Base-by-base conservation (phyloP, 2,329 filamentous ascomycete species). In the Cephalotrichum gorgonifer region DNA sequence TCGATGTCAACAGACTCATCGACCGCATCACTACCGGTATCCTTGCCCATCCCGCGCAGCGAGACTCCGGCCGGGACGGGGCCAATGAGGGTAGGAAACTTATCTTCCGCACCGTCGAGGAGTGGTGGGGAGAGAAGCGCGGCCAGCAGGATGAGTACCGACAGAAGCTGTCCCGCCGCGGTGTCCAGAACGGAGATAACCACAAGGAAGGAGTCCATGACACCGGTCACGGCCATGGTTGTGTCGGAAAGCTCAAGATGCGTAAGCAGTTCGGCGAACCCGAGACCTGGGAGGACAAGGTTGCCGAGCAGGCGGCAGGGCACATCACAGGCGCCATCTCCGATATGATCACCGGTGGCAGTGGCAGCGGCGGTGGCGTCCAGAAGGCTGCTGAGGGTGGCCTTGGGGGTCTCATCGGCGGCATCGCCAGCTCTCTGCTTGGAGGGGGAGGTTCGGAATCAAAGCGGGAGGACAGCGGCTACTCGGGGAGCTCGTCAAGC, bases 191-290 rank as follows among this genome's bases (percentile, higher is more conserved):
- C 43, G 86, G 86, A 15, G 74, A 83, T 52, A 96, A 96, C 65
- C 90, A 96, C 69, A 91, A 88, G 65, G 82, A 88, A 57, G 88
- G 87, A 26, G 84, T 91, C 11, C 69, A 88, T 15, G 89, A 96
- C 64, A 83, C 78, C 47, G 90, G 90, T 6, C 88, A 90, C 60
- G 86, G 86, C 12, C 88, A 95, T 61, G 88, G 88, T 47, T 95
- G 88, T 60, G 73, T 69, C 52, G 82, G 86, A 52, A 89, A 89
- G 65, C 72, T 95, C 11, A 78, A 82, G 54, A 86, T 94, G 78
- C 80, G 82, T 54, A 89, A 86, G 66, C 76, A 78, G 55, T 79
- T 76, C 51, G 65, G 69, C 28, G 67, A 67, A 12, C 65, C 65
- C 3, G 70, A 74, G 51, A 74, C 69, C 27, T 58, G 74, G 38